Base-by-base conservation (phyloP, 2,329 filamentous ascomycete genomes). In the Dactylellina leptospora region DNA sequence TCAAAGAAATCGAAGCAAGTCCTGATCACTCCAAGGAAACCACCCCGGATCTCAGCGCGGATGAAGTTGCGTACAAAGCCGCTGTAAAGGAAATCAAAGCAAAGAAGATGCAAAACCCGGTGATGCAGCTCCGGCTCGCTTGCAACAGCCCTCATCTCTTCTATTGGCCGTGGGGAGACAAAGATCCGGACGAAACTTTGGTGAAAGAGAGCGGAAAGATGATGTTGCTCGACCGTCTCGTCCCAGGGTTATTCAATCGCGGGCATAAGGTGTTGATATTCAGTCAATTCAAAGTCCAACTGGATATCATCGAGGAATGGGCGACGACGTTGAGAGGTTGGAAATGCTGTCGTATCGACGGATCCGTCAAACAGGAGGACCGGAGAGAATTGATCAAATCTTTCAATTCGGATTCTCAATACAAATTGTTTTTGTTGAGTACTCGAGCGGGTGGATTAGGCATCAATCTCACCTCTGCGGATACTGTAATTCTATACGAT, bases 141-240 rank as follows among this genome's bases (percentile, higher is more conserved):
- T 97, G 95, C 80, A 96, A 99, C 79, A 91, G 88, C 0, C 95
- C 95, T 0, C 93, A 97, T 80, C 96, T 97, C 78, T 97, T 99
- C 79, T 97, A 96, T 81, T 96, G 92, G 78, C 93, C 95, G 0
- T 97, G 93, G 86, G 83, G 85, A 0, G 82, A 83, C 4, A 79
- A 84, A 0, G 82, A 85, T 0, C 82, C 92, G 0, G 92, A 97
- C 76, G 90, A 96, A 77, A 89, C 74, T 6, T 85, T 99, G 4
- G 86, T 99, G 30, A 93, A 90, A 0, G 87, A 91, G 0, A 96
- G 92, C 0, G 95, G 95, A 11, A 99, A 99, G 79, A 97, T 99
- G 92, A 85, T 97, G 1, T 85, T 99, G 0, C 85, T 99, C 0
- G 95, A 99, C 78, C 87, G 92, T 0, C 84, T 99, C 0, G 85